These are phyloP conservation scores for Ascochyta fabae DNA, from an alignment of 2,329 filamentous ascomycete species.

Conservation along the genomic window DNA sequence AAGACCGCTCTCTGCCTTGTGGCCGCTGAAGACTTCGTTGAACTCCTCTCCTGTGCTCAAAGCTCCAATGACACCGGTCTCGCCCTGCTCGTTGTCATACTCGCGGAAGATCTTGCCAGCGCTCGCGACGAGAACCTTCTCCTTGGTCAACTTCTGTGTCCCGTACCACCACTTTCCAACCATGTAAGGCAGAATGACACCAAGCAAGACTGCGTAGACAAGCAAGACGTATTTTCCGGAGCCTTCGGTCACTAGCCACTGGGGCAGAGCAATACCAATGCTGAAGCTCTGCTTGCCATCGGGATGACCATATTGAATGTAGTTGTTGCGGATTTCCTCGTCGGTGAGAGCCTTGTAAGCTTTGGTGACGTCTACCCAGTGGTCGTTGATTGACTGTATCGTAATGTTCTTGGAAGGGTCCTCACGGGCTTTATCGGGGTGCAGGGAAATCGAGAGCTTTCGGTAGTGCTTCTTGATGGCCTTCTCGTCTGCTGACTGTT, in stretches of 20 bases:
- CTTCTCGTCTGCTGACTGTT: slow-evolving; percentile 80
- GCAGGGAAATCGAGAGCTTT: slow-evolving; percentile 81
- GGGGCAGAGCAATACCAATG: slow-evolving; percentile 94
- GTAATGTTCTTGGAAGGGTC: slow-evolving; percentile 91
- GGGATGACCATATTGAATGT: slow-evolving; percentile 91
- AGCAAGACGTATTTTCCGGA: slow-evolving; percentile 95
- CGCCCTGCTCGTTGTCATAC: slow-evolving; percentile 83
- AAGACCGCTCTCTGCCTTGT: slow-evolving; percentile 80
- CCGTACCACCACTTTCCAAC: slow-evolving; percentile 99
- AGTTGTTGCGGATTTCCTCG: slow-evolving; percentile 97
- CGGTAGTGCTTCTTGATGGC: slow-evolving; percentile 92
- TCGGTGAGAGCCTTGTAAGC: slow-evolving; percentile 98
- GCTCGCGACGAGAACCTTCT: slow-evolving; percentile 89
- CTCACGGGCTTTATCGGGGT: slow-evolving; percentile 90
- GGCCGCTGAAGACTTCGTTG: slow-evolving; percentile 74
- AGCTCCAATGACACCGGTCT: slow-evolving; percentile 78
- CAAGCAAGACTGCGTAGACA: slow-evolving; percentile 85
- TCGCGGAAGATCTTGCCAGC: slow-evolving; percentile 94
- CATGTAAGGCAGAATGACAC: slow-evolving; percentile 87
- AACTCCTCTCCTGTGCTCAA: slow-evolving; percentile 89
- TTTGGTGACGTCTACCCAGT: slow-evolving; percentile 95
- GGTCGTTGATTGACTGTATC: slow-evolving; percentile 78
- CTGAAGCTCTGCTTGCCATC: slow-evolving; percentile 98
- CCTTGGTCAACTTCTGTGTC: slow-evolving; percentile 89
- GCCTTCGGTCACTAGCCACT: slow-evolving; percentile 89